Evolutionary conservation across 306 rosid genomes (phyloP).

Genomic region (Morella rubra): DNA sequence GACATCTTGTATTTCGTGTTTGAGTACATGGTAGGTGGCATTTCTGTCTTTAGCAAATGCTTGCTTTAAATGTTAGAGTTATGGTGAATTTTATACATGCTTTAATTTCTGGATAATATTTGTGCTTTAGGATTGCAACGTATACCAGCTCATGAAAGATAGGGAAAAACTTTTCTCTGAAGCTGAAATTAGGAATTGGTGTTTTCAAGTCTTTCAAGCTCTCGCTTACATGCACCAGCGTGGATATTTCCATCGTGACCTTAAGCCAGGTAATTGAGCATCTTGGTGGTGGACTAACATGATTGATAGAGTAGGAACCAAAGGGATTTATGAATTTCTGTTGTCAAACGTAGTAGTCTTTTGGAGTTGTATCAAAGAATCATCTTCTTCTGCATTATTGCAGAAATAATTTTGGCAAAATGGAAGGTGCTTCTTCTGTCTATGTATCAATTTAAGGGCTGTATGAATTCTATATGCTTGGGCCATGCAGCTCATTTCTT

Average conservation of each 20-base stretch:
- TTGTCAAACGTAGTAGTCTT: neutral
- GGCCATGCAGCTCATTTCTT: neutral
- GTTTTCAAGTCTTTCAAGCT: slow-evolving; percentile 97
- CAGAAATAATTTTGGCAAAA: neutral
- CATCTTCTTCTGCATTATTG: neutral
- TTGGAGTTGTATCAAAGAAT: neutral
- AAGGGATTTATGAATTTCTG: neutral
- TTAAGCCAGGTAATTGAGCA: slow-evolving; percentile 84
- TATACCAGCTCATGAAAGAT: slow-evolving; percentile 94
- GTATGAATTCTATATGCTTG: neutral
- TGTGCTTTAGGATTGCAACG: slow-evolving; percentile 65
- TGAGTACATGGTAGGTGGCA: slow-evolving; percentile 82
- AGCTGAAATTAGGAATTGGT: slow-evolving; percentile 86
- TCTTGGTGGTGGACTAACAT: slow-evolving; percentile 6
- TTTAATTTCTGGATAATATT: slow-evolving; percentile 11
- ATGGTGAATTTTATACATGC: slow-evolving; percentile 16
- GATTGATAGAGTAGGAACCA: neutral
- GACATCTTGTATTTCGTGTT: slow-evolving; percentile 87
- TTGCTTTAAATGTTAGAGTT: neutral
- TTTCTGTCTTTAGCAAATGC: neutral
- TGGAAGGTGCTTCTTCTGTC: neutral
- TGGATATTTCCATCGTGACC: slow-evolving; percentile 98
- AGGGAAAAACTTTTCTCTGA: slow-evolving; percentile 80
- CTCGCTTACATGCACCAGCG: slow-evolving; percentile 98
- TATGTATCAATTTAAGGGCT: neutral